Conservation (phyloP, 2,329 filamentous ascomycete species). For the Aaosphaeria arxii region DNA sequence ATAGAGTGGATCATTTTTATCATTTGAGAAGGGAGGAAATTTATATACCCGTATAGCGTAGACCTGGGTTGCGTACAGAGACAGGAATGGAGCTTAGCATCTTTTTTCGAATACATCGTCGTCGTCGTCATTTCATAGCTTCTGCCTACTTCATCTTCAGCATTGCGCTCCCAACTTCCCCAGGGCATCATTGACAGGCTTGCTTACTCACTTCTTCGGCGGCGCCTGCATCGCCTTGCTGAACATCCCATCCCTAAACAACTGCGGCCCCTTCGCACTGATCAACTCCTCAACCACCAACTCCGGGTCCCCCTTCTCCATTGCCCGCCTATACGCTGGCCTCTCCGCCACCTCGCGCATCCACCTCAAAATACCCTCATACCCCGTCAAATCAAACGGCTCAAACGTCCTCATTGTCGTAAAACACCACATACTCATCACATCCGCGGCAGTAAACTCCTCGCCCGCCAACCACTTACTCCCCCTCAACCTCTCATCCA, state of each 20-base stretch:
- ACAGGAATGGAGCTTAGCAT: too few relatives aligned
- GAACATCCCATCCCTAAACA: background rate
- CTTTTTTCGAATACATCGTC: too few relatives aligned
- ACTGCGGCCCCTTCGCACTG: conserved; percentile 23
- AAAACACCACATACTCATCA: conserved; percentile 61
- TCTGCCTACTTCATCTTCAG: too few relatives aligned
- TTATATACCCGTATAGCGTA: too few relatives aligned
- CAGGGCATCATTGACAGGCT: too few relatives aligned
- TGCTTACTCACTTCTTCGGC: too few relatives aligned
- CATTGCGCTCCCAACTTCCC: too few relatives aligned
- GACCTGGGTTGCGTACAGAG: too few relatives aligned
- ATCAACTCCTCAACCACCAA: conserved; percentile 31
- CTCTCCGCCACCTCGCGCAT: conserved; percentile 23
- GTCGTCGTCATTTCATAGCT: too few relatives aligned
- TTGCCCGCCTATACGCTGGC: conserved; percentile 43
- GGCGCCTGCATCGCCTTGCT: too few relatives aligned
- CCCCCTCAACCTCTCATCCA: conserved; percentile 50
- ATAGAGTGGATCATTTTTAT: too few relatives aligned
- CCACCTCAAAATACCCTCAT: conserved; percentile 28
- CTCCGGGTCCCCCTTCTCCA: conserved; percentile 54
- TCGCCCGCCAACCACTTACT: conserved; percentile 58
- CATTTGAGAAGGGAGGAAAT: too few relatives aligned
- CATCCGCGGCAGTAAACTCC: conserved; percentile 63
- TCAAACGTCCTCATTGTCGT: conserved; percentile 60
- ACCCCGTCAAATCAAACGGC: conserved; percentile 34